Conservation (phyloP, 2,329 filamentous ascomycete species). For the Fusarium lateritium region DNA sequence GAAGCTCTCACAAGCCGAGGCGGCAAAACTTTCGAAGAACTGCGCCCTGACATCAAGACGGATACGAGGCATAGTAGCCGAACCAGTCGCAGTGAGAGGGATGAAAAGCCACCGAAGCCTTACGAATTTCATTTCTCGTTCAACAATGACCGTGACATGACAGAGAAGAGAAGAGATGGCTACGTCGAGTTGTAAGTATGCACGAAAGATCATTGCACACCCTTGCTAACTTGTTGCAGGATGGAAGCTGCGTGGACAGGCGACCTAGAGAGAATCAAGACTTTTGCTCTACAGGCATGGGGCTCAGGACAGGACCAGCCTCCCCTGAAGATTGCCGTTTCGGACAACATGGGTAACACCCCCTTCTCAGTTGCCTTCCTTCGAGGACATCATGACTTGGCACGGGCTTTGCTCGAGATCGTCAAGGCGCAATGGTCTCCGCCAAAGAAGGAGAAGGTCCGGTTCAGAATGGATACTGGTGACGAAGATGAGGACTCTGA, state of each 20-base stretch:
- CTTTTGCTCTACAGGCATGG: constrained; percentile 73
- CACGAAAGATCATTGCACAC: neutral
- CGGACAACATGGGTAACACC: constrained; percentile 65
- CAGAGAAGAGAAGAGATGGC: constrained; percentile 66
- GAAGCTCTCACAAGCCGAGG: constrained; percentile 67
- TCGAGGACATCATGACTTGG: constrained; percentile 74
- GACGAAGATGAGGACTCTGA: constrained; percentile 57
- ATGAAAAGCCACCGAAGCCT: constrained; percentile 48
- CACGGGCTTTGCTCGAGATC: constrained; percentile 78
- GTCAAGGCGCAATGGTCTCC: constrained; percentile 77
- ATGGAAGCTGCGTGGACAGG: constrained; percentile 82
- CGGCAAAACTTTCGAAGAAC: constrained; percentile 76
- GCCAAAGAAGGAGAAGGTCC: constrained; percentile 64
- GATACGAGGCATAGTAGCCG: constrained; percentile 16
- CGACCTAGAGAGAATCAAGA: constrained; percentile 76
- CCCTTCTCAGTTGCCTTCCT: constrained; percentile 79
- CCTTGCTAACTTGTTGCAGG: constrained; percentile 52
- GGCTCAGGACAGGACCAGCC: constrained; percentile 65
- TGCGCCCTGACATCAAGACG: constrained; percentile 68
- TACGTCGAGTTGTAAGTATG: constrained; percentile 74
- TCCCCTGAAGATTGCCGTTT: constrained; percentile 75
- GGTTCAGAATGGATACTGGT: constrained; percentile 62
- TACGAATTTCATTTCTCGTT: constrained; percentile 70
- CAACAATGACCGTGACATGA: constrained; percentile 66
- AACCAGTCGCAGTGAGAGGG: neutral